Evolutionary conservation across 352 stramenopile genomes (phyloP).

Genomic region (Globisporangium paddicum): DNA sequence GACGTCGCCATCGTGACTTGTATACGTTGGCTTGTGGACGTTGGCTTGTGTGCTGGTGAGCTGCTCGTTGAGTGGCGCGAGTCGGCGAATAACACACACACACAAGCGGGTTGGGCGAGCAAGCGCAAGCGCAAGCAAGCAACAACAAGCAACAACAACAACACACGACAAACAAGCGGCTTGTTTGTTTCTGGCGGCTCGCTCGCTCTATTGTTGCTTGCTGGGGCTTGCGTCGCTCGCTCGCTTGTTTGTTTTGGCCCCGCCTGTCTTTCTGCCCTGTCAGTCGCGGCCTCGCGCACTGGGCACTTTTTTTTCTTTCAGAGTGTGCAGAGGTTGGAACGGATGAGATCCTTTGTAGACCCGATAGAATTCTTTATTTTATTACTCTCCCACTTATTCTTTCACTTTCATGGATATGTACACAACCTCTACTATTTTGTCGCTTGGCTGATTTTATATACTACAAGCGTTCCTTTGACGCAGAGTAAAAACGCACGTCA

Average conservation of each 20-base stretch:
- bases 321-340: too few species aligned
- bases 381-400: too few species aligned
- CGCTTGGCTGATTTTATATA: too few species aligned
- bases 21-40: too few species aligned
- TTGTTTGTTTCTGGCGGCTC: neutral
- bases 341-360: too few species aligned
- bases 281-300: conserved; percentile 1
- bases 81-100: conserved; percentile 8
- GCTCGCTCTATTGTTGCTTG: conserved; percentile 3
- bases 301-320: conserved; percentile 1
- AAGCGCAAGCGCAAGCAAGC: too few species aligned
- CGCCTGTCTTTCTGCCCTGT: neutral
- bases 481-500: too few species aligned
- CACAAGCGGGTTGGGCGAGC: neutral
- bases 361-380: too few species aligned
- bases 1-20: conserved; percentile 10
- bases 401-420: too few species aligned
- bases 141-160: neutral
- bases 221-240: neutral
- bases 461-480: too few species aligned
- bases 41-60: neutral
- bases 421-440: too few species aligned
- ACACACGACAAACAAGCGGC: neutral
- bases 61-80: conserved; percentile 1
- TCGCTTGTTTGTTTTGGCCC: neutral